Evolutionary conservation across 176 grass and related monocot genomes (phyloP), one percentile per base, ranked within the genome.

Genomic region (Areca catechu): DNA sequence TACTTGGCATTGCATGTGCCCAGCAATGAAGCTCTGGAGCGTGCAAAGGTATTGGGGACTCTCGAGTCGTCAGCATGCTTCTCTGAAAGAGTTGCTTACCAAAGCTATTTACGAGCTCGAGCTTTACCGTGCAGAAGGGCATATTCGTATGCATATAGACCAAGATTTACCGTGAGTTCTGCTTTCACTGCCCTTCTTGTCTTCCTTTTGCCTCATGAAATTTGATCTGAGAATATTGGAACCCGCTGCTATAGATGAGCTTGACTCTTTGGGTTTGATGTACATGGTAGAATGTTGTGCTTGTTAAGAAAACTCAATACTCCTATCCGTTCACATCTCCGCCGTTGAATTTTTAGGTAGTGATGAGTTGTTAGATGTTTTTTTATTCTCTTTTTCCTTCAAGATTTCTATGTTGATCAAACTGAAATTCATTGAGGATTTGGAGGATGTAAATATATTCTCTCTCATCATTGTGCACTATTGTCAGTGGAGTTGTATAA

Each of bases 91-190:
- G 21, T 43, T 70, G 37, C 43, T 70, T 70, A 54, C 67, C 15
- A 48, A 19, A 48, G 67, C 67, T 49, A 70, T 58, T 10, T 70
- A 70, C 67, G 54, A 70, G 18, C 67, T 70, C 15, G 67, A 70
- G 22, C 54, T 70, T 70, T 70, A 58, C 37, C 67, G 43, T 9
- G 21, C 56, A 27, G 67, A 20, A 58, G 15, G 20, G 54, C 67
- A 70, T 27, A 9, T 15, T 4, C 54, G 19, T 50, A 7, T 43
- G 58, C 10, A 43, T 43, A 43, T 43, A 14, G 34, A 50, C 15
- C 56, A 23, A 5, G 21, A 53, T 54, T 49, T n/a, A 20, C 22
- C 19, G 63, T 66, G 50, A 66, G 63, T 28, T 54, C 10, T 66
- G 22, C 50, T 20, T 20, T 20, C n/a, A 29, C 63, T 15, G 19